These are phyloP conservation scores for Erythrophleum fordii DNA, from an alignment of 306 rosid species.

Conservation along the genomic window DNA sequence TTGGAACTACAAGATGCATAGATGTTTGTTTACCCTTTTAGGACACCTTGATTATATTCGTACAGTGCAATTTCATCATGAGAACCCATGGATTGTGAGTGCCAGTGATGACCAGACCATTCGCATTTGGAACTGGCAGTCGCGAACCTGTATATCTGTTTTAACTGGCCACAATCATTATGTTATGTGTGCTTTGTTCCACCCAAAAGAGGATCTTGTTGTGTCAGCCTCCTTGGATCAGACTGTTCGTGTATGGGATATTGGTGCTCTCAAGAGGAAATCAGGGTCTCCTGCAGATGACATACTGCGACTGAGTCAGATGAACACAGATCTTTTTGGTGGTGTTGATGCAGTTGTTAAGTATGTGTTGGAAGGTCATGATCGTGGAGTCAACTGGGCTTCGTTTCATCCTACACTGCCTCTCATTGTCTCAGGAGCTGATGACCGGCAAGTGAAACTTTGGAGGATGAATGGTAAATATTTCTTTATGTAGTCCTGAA, in stretches of 20 bases:
- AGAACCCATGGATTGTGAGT: slow-evolving; percentile 93
- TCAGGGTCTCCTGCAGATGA: slow-evolving; percentile 92
- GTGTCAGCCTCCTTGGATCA: slow-evolving; percentile 95
- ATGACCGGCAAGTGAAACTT: slow-evolving; percentile 92
- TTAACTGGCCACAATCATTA: slow-evolving; percentile 96
- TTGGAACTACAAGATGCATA: too few species aligned
- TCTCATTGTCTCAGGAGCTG: slow-evolving; percentile 94
- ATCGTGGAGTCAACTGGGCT: slow-evolving; percentile 98
- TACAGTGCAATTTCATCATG: slow-evolving; percentile 95
- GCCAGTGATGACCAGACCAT: slow-evolving; percentile 98
- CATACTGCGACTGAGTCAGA: slow-evolving; percentile 82
- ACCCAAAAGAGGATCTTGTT: slow-evolving; percentile 90
- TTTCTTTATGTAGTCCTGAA: slow-evolving; percentile 27
- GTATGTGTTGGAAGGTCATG: slow-evolving; percentile 97
- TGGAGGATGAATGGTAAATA: slow-evolving; percentile 93
- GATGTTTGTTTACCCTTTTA: slow-evolving; percentile 89
- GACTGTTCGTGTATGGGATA: slow-evolving; percentile 97
- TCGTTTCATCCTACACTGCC: slow-evolving; percentile 89
- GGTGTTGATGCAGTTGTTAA: slow-evolving; percentile 91
- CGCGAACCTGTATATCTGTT: slow-evolving; percentile 93
- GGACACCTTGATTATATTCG: slow-evolving; percentile 98
- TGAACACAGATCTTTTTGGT: slow-evolving; percentile 94
- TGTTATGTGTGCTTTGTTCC: slow-evolving; percentile 96
- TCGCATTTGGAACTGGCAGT: slow-evolving; percentile 98
- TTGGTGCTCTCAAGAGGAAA: slow-evolving; percentile 87